phyloP scores from a whole-genome alignment of 2,329 filamentous ascomycete genomes.

The Beauveria bassiana region DNA sequence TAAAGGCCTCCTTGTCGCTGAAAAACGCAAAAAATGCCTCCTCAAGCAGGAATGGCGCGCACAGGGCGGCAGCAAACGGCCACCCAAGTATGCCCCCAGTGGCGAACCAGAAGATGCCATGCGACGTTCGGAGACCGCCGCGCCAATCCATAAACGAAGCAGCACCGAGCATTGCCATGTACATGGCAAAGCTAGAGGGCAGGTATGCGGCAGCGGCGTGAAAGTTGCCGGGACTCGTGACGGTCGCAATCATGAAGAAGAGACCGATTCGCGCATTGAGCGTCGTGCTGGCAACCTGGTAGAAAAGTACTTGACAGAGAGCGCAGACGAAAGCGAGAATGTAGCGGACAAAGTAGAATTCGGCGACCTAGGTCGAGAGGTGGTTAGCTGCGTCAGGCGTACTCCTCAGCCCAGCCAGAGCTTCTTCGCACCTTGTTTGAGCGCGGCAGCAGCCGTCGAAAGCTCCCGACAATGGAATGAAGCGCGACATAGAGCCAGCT shows the following conservation, averaged over 20 bases:
- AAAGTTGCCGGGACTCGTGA: constrained; percentile 85
- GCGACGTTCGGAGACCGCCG: constrained; percentile 68
- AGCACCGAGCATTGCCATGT: constrained; percentile 76
- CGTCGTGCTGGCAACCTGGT: constrained; percentile 65
- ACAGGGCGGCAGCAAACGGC: constrained; percentile 84
- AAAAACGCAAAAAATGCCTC: constrained; percentile 55
- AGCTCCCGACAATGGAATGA: constrained; percentile 65
- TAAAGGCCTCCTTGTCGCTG: constrained; percentile 49
- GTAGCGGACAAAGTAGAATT: constrained; percentile 85
- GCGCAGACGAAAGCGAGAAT: constrained; percentile 70
- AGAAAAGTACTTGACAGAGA: constrained; percentile 73
- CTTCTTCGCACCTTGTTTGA: constrained; percentile 43
- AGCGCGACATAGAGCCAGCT: constrained; percentile 87
- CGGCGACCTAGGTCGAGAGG: constrained; percentile 38
- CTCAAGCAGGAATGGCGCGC: constrained; percentile 72
- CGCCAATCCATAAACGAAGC: constrained; percentile 87
- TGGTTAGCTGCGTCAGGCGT: background rate
- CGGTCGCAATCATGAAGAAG: constrained; percentile 70
- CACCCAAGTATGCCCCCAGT: constrained; percentile 80
- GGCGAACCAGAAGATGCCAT: constrained; percentile 86
- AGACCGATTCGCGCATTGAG: constrained; percentile 78
- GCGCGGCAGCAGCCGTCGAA: constrained; percentile 56
- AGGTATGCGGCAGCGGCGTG: constrained; percentile 81
- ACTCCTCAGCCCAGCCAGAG: too few species aligned
- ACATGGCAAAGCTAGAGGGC: constrained; percentile 96